Conservation (phyloP, 2,329 filamentous ascomycete species). For the Aspergillus japonicus region DNA sequence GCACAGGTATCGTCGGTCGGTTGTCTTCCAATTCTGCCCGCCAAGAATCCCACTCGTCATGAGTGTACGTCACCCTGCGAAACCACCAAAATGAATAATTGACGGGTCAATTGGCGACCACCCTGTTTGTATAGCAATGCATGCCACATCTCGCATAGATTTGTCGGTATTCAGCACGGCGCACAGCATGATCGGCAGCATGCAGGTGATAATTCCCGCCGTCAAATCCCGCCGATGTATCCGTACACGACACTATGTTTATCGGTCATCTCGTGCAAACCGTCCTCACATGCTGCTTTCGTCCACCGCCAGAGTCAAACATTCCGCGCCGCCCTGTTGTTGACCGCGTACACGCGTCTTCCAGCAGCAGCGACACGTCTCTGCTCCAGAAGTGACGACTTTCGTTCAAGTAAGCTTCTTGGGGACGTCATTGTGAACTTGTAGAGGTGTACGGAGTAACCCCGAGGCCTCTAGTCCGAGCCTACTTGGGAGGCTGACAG, state of each 20-base stretch:
- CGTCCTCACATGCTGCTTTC: not conserved
- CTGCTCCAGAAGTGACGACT: not conserved
- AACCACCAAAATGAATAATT: not conserved
- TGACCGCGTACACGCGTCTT: not conserved
- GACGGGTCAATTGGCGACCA: not conserved
- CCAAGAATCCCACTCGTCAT: conserved; percentile 8
- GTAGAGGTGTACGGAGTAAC: not conserved
- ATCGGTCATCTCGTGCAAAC: not conserved
- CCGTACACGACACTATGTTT: too few relatives aligned
- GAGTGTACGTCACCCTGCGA: conserved; percentile 7
- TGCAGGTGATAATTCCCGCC: not conserved
- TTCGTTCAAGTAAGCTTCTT: not conserved
- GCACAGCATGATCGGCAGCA: not conserved
- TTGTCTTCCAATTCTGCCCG: not conserved
- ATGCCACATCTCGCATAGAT: not conserved
- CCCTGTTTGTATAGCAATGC: not conserved
- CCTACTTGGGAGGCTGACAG: not conserved
- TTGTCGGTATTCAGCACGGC: not conserved
- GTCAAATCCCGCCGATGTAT: too few relatives aligned
- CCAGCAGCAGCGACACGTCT: not conserved
- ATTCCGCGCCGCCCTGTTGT: not conserved
- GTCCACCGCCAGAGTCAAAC: not conserved
- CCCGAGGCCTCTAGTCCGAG: not conserved
- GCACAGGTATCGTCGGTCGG: not conserved
- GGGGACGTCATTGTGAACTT: not conserved